Conservation (phyloP, 805 yeast species). For the Ogataea salicorniae region DNA sequence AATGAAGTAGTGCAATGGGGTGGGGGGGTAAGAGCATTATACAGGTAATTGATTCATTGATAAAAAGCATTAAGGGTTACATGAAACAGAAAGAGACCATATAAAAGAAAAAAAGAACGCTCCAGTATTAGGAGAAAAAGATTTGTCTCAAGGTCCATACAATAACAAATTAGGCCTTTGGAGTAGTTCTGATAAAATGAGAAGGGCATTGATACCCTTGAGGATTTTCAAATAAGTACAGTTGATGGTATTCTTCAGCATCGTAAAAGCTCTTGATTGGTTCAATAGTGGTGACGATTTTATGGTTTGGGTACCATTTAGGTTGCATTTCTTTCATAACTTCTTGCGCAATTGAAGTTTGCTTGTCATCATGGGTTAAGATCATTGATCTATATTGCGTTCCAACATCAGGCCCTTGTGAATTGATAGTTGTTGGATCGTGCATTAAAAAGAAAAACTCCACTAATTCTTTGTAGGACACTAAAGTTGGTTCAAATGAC, state of each 20-base stretch:
- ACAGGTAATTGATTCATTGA: too few relatives aligned
- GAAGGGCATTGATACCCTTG: slow-evolving; percentile 87
- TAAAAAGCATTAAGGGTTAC: too few relatives aligned
- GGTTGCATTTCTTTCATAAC: slow-evolving; percentile 55
- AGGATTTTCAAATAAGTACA: slow-evolving; percentile 75
- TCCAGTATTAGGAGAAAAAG: neutral
- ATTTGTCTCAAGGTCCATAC: neutral
- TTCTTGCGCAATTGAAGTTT: slow-evolving; percentile 34
- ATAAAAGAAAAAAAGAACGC: too few relatives aligned
- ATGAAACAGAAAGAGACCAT: too few relatives aligned
- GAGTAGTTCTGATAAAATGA: slow-evolving; percentile 68
- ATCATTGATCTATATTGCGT: slow-evolving; percentile 87
- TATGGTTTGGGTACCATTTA: slow-evolving; percentile 67
- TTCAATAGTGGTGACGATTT: slow-evolving; percentile 65
- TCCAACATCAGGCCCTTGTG: slow-evolving; percentile 87
- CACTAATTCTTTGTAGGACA: slow-evolving; percentile 55
- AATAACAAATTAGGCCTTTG: slow-evolving; percentile 27
- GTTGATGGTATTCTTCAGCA: slow-evolving; percentile 95
- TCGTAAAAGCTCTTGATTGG: slow-evolving; percentile 72
- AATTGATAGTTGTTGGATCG: slow-evolving; percentile 82
- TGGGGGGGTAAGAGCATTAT: too few relatives aligned
- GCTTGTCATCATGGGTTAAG: slow-evolving; percentile 54
- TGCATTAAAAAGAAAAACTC: slow-evolving; percentile 89
- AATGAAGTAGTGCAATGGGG: too few relatives aligned
- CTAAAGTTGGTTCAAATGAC: slow-evolving; percentile 67